These are phyloP conservation scores for Ramaria sp. DNA, from an alignment of 768 basidiomycete genomes.

Conservation along the genomic window DNA sequence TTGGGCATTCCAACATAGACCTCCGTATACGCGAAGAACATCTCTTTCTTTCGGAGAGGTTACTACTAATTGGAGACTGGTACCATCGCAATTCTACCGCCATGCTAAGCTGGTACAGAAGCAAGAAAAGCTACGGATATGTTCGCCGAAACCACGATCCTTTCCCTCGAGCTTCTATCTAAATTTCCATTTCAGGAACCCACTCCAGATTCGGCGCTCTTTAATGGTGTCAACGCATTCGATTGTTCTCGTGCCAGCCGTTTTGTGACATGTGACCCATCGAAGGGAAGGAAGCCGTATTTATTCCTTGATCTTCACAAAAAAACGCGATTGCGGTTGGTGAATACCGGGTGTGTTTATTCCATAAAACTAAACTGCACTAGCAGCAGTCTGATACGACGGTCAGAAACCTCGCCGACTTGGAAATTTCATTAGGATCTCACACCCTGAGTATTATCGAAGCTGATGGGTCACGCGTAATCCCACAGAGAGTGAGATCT, in stretches of 20 bases:
- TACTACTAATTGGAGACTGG: conserved; percentile 14
- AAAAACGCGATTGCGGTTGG: conserved; percentile 7
- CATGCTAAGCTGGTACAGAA: conserved; percentile 12
- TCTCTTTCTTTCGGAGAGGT: neutral
- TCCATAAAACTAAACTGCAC: neutral
- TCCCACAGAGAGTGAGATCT: conserved; percentile 7
- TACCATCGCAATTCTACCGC: conserved; percentile 9
- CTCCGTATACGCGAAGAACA: neutral
- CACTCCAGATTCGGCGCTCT: conserved; percentile 9
- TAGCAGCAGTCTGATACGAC: neutral
- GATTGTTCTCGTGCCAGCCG: conserved; percentile 9
- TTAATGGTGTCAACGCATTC: conserved; percentile 11
- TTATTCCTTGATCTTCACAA: conserved; percentile 2
- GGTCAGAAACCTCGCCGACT: conserved; percentile 7
- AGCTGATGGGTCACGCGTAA: conserved; percentile 12
- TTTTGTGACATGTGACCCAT: conserved; percentile 8
- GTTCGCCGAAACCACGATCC: neutral
- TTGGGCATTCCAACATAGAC: neutral
- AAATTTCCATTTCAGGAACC: conserved; percentile 4
- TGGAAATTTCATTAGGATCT: conserved; percentile 11
- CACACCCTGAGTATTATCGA: conserved; percentile 10
- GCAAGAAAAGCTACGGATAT: conserved; percentile 8
- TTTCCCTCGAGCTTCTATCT: neutral
- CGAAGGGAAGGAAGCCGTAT: neutral
- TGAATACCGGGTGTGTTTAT: conserved; percentile 12